Evolutionary conservation across 2,329 filamentous ascomycete genomes (phyloP).

Genomic region (Claviceps sp.): DNA sequence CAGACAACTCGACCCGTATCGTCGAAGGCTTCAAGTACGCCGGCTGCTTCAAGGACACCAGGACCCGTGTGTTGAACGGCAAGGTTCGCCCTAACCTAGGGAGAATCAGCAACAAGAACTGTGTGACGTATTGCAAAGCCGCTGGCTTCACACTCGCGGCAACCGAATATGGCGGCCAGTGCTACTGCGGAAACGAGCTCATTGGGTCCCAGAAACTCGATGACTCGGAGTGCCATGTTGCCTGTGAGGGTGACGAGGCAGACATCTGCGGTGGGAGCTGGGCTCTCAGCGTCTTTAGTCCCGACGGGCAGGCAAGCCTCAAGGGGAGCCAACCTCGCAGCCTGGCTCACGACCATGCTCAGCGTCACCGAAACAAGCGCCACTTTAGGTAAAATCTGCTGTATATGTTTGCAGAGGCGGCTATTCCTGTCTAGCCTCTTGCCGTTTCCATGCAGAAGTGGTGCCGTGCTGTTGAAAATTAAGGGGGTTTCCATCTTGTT

Average conservation of each 20-base stretch:
- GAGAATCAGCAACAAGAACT: conserved; percentile 29
- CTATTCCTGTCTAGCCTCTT: too few species aligned
- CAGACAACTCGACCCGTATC: conserved; percentile 7
- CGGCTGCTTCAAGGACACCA: conserved; percentile 30
- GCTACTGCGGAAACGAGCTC: conserved; percentile 33
- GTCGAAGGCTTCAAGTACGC: conserved; percentile 22
- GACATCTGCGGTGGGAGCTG: conserved; percentile 38
- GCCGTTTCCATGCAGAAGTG: too few species aligned
- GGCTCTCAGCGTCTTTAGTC: conserved; percentile 31
- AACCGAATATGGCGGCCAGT: conserved; percentile 37
- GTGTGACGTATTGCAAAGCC: conserved; percentile 33
- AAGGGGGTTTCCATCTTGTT: too few species aligned
- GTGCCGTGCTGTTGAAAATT: too few species aligned
- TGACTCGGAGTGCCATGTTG: conserved; percentile 26
- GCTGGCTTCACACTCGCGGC: conserved; percentile 32
- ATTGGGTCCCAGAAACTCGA: conserved; percentile 25
- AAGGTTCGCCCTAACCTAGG: conserved; percentile 27
- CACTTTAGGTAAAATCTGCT: conserved; percentile 9
- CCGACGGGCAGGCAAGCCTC: conserved; percentile 18
- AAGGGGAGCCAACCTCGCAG: conserved; percentile 19
- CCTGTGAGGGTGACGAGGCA: conserved; percentile 33
- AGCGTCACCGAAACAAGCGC: conserved; percentile 19
- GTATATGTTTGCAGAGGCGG: not conserved
- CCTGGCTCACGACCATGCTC: conserved; percentile 23
- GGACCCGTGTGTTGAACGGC: conserved; percentile 24